Evolutionary conservation across 169 alveolate genomes (phyloP).

Genomic region (Cryptosporidium canis): DNA sequence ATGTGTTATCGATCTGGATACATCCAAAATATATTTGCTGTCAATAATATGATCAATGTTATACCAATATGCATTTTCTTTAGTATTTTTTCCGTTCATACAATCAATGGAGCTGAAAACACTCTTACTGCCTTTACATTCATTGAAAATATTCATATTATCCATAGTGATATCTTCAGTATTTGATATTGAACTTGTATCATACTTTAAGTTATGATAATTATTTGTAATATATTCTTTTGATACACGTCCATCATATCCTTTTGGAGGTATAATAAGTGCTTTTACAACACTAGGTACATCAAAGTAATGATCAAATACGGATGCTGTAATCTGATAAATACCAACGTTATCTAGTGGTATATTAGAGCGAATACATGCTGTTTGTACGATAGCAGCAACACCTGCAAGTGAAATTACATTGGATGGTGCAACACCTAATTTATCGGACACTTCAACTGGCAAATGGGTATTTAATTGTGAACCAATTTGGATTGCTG

Average conservation of each 20-base stretch:
- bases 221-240: conserved; percentile 57
- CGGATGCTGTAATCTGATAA: conserved; percentile 70
- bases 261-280: conserved; percentile 67
- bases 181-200: conserved; percentile 61
- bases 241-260: conserved; percentile 72
- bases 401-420: conserved; percentile 63
- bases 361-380: conserved; percentile 59
- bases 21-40: conserved; percentile 64
- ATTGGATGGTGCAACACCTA: conserved; percentile 71
- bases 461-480: conserved; percentile 69
- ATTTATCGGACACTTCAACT: conserved; percentile 57
- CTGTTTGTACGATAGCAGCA: conserved; percentile 71
- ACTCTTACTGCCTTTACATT: conserved; percentile 16
- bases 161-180: conserved; percentile 42
- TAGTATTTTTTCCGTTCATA: conserved; percentile 14
- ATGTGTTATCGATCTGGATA: conserved; percentile 58
- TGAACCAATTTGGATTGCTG: conserved; percentile 69
- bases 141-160: conserved; percentile 43
- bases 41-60: conserved; percentile 53
- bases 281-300: conserved; percentile 65
- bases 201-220: conserved; percentile 64
- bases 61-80: conserved; percentile 69
- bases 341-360: conserved; percentile 72
- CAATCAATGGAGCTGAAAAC: conserved; percentile 18
- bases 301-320: conserved; percentile 70